phyloP scores from a whole-genome alignment of 208 protist species.

The Leishmania martiniquensis region DNA sequence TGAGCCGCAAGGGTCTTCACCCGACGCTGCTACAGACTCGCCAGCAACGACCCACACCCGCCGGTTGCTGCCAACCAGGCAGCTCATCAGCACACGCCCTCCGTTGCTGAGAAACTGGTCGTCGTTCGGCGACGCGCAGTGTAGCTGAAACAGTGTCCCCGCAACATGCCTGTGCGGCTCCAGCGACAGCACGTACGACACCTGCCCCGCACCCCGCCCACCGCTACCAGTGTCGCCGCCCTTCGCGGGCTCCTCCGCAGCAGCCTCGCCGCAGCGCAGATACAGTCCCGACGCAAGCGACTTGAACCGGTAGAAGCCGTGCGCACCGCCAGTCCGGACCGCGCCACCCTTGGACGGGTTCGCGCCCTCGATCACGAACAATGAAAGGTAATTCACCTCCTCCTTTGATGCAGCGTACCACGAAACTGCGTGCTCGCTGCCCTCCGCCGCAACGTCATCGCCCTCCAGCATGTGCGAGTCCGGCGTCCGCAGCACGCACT shows the following conservation, averaged over 20 bases:
- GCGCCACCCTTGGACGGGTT: conserved; percentile 53
- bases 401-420: conserved; percentile 34
- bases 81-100: conserved; percentile 45
- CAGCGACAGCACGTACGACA: conserved; percentile 29
- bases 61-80: conserved; percentile 27
- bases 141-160: conserved; percentile 48
- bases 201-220: conserved; percentile 2
- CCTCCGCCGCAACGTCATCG: conserved; percentile 7
- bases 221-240: background rate
- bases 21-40: conserved; percentile 9
- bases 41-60: conserved; percentile 51
- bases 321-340: conserved; percentile 28
- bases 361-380: conserved; percentile 55
- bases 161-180: conserved; percentile 29
- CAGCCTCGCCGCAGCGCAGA: conserved; percentile 34
- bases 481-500: conserved; percentile 34
- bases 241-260: background rate
- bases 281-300: conserved; percentile 48
- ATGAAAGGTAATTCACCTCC: conserved; percentile 46
- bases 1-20: conserved; percentile 12
- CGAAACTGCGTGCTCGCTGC: conserved; percentile 19
- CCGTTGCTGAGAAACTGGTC: conserved; percentile 43
- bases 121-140: conserved; percentile 19
- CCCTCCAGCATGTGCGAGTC: conserved; percentile 27
- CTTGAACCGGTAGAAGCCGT: conserved; percentile 45